Evolutionary conservation across 129 eudicot genomes (phyloP), one percentile per base, ranked within the genome.

Genomic region (Silybum marianum): DNA sequence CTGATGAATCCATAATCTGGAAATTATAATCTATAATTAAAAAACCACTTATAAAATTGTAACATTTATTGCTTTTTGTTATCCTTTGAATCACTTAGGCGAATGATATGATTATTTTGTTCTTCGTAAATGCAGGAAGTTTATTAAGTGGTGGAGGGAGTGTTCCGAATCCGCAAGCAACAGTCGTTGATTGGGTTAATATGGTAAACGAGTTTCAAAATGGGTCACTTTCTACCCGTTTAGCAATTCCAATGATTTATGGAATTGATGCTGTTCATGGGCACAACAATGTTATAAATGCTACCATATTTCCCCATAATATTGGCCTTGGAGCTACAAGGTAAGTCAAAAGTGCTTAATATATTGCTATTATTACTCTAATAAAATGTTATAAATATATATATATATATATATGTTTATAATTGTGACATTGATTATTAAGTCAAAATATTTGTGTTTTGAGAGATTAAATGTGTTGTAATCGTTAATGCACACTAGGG

Each of bases 181-280:
- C 88, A 25, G 87, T 90, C 3, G 62, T 51, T 28, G 98, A 94
- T 87, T 94, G 97, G 98, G 88, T 90, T 26, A 88, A 91, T 77
- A 94, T 94, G 98, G 91, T 94, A 32, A 87, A 94, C 83, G 92
- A 75, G 69, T 89, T 88, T 84, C 98, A 93, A 51, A 93, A 91
- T 19, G 93, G 92, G 34, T 87, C 97, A 25, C 76, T 94, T 72
- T 88, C 98, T 44, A 91, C 88, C 42, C 93, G 97, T 76, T 85
- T 91, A 26, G 98, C 97, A 34, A 94, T 94, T 73, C 98, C 98
- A 21, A 94, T 94, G 97, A 90, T 94, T 75, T 94, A 94, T 81
- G 98, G 97, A 44, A 93, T 91, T 78, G 98, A 93, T 88, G 98
- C 97, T 32, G 94, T 93, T 83, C 97, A 93, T 80, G 98, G 98